A percentile compares a stretch with the other conserved stretches of the same genome.
These are phyloP conservation scores for Astraeus odoratus DNA, from an alignment of 768 basidiomycete species.

Conservation along the genomic window DNA sequence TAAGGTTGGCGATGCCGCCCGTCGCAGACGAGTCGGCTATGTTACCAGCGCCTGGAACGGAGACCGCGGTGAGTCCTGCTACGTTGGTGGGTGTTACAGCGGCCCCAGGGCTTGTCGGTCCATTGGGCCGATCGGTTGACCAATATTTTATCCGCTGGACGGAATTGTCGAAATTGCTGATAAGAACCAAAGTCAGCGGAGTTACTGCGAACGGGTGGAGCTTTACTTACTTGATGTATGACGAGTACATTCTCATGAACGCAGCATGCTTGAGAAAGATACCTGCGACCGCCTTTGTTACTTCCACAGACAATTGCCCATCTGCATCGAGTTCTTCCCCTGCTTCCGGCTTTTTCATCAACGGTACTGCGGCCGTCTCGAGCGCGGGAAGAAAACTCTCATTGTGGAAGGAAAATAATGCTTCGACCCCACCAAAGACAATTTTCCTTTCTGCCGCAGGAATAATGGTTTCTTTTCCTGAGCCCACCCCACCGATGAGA, in stretches of 20 bases:
- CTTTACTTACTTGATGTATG: constrained; percentile 84
- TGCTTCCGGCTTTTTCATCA: constrained; percentile 46
- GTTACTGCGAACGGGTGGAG: constrained; percentile 4
- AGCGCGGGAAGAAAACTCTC: constrained; percentile 90
- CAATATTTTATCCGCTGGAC: constrained; percentile 84
- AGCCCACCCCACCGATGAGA: constrained; percentile 60
- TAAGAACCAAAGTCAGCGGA: constrained; percentile 9
- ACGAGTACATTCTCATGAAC: constrained; percentile 98
- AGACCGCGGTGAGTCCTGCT: constrained; percentile 26
- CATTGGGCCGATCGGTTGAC: constrained; percentile 51
- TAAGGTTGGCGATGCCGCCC: constrained; percentile 47
- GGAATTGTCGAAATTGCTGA: constrained; percentile 90
- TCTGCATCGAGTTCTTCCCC: constrained; percentile 54
- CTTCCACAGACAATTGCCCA: constrained; percentile 64
- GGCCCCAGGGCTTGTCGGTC: constrained; percentile 31
- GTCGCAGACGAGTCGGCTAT: constrained; percentile 34
- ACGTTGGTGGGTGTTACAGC: constrained; percentile 47
- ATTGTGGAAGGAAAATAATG: constrained; percentile 86
- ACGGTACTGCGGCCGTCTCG: constrained; percentile 65
- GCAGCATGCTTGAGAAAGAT: constrained; percentile 93
- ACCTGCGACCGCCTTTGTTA: constrained; percentile 76
- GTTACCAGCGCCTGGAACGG: constrained; percentile 33
- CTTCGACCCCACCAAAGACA: constrained; percentile 88
- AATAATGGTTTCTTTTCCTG: constrained; percentile 76
- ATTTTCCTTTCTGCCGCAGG: constrained; percentile 82